A percentile compares a stretch with the other conserved stretches of the same genome.
Evolutionary conservation across 2,329 filamentous ascomycete species (phyloP).

Genomic region (Sclerotinia glacialis): DNA sequence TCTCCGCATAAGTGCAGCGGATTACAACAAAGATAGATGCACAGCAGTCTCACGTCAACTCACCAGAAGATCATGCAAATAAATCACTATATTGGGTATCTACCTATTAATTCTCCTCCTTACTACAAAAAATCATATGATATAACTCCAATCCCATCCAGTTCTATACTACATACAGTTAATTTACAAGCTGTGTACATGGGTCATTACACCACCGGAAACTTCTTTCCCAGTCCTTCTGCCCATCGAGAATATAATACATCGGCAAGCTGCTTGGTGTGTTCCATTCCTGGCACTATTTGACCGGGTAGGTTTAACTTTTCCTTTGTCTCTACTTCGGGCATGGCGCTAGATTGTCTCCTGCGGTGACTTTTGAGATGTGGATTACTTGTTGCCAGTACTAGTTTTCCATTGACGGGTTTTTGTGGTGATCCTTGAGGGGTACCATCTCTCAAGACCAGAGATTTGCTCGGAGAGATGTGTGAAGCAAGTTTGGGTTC

Average conservation of each 20-base stretch:
- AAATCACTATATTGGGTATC: constrained; percentile 15
- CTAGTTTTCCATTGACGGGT: constrained; percentile 53
- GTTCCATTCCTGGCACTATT: constrained; percentile 76
- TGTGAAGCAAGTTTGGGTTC: constrained; percentile 60
- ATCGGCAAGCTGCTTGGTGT: constrained; percentile 83
- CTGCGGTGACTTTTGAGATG: constrained; percentile 78
- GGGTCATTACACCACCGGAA: constrained; percentile 46
- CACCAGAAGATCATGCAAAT: neutral
- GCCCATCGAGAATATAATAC: constrained; percentile 90
- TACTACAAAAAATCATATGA: neutral
- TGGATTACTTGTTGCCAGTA: constrained; percentile 78
- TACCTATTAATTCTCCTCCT: constrained; percentile 11
- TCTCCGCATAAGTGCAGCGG: too few relatives aligned
- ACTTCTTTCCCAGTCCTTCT: constrained; percentile 72
- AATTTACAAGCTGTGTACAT: constrained; percentile 18
- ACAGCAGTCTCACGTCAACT: neutral
- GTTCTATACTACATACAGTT: constrained; percentile 5
- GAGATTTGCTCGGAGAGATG: constrained; percentile 39
- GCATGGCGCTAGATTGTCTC: constrained; percentile 46
- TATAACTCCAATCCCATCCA: neutral
- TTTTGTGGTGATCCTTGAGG: constrained; percentile 48
- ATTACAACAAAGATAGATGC: too few relatives aligned
- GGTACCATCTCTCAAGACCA: constrained; percentile 54
- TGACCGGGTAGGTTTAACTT: constrained; percentile 54
- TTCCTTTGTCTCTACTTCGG: constrained; percentile 48